These are phyloP conservation scores for Kurtzmaniella cleridarum DNA, from an alignment of 805 yeast species.

Conservation along the genomic window DNA sequence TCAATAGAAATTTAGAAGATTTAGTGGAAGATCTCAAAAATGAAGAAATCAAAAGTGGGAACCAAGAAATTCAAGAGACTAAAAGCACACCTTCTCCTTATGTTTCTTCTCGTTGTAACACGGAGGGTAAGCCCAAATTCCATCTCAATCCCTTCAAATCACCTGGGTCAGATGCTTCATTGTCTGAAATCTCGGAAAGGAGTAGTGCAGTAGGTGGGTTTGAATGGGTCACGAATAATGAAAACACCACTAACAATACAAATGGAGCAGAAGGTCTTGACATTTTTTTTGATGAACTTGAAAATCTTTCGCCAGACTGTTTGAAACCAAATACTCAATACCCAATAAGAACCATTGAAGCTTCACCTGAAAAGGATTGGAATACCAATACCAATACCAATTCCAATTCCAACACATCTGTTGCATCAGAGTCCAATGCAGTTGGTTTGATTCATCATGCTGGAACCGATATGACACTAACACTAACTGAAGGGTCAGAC, in stretches of 20 bases:
- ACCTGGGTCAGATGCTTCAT: slow-evolving; percentile 3
- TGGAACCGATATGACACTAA: too few relatives aligned
- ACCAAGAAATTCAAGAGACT: too few relatives aligned
- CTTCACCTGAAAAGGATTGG: background rate
- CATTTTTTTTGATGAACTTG: slow-evolving; percentile 45
- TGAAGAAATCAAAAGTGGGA: background rate
- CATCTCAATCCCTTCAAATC: background rate
- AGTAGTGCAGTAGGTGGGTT: slow-evolving; percentile 6
- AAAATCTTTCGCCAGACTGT: slow-evolving; percentile 17
- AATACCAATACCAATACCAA: background rate
- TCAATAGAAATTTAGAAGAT: slow-evolving; percentile 33
- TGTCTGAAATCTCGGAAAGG: background rate
- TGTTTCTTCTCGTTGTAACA: too few relatives aligned
- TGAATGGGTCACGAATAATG: slow-evolving; percentile 31
- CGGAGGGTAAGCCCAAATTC: too few relatives aligned
- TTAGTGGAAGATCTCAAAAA: slow-evolving; percentile 26
- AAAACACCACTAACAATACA: background rate
- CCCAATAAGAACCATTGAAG: background rate
- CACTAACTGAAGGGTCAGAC: background rate
- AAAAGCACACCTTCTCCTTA: too few relatives aligned
- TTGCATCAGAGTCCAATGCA: background rate
- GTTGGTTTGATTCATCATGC: background rate
- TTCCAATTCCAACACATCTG: slow-evolving; percentile 1
- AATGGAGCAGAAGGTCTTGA: slow-evolving; percentile 22
- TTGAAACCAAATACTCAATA: background rate